phyloP scores from a whole-genome alignment of 257 asterid species.

The Nicotiana knightiana region DNA sequence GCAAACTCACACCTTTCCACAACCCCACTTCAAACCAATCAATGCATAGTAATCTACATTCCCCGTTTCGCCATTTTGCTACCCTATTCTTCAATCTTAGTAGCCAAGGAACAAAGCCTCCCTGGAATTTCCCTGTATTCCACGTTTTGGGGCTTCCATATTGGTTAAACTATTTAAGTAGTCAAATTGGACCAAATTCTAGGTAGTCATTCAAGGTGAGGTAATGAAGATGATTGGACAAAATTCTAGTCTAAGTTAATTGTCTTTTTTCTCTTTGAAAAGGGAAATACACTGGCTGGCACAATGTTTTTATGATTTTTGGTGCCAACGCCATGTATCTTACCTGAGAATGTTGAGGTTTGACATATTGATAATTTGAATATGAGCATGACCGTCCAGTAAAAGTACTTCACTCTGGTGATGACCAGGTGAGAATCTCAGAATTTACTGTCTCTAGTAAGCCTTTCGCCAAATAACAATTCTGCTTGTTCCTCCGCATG shows the following conservation, averaged over 20 bases:
- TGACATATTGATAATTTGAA: background rate
- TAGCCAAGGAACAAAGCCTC: constrained; percentile 63
- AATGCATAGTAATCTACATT: constrained; percentile 75
- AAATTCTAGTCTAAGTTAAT: background rate
- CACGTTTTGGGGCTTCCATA: constrained; percentile 77
- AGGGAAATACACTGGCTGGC: background rate
- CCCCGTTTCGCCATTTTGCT: constrained; percentile 72
- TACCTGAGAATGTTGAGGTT: background rate
- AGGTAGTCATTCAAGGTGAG: background rate
- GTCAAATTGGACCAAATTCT: background rate
- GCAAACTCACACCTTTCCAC: constrained; percentile 82
- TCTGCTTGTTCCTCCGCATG: no score
- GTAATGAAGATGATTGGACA: background rate
- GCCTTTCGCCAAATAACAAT: no score
- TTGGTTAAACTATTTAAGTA: constrained; percentile 18
- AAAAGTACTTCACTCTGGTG: background rate
- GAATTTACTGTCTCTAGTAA: no score
- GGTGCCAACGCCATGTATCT: background rate
- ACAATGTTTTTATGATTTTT: background rate
- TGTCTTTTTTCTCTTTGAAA: background rate
- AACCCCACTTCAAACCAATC: constrained; percentile 73
- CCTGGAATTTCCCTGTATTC: constrained; percentile 91
- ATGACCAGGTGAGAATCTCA: background rate
- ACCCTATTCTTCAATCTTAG: constrained; percentile 75
- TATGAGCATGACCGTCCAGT: background rate